Conservation (phyloP, 208 protist genomes). For the Trypanosoma cruzi region DNA sequence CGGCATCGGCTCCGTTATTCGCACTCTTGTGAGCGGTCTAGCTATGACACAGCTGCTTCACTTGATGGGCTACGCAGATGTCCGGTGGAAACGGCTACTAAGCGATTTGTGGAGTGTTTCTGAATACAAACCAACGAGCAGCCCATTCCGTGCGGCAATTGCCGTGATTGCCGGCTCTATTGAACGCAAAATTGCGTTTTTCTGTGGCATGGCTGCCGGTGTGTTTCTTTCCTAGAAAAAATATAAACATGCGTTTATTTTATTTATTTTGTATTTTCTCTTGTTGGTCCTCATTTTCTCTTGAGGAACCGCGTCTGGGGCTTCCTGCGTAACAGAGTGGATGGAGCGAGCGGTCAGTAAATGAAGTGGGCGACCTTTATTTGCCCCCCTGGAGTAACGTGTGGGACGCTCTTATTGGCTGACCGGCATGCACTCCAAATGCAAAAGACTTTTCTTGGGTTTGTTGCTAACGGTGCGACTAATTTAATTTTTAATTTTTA, state of each 20-base stretch:
- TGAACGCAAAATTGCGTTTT: slow-evolving; percentile 14
- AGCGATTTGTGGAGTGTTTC: slow-evolving; percentile 31
- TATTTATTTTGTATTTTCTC: slow-evolving; percentile 10
- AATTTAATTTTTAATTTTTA: not conserved
- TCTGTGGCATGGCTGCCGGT: slow-evolving; percentile 10
- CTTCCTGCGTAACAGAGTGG: not conserved
- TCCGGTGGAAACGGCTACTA: slow-evolving; percentile 53
- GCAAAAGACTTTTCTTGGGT: not conserved
- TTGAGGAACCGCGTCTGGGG: not conserved
- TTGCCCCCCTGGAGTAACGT: not conserved
- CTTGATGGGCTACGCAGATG: slow-evolving; percentile 58
- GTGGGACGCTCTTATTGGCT: not conserved
- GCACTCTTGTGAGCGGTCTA: slow-evolving; percentile 24
- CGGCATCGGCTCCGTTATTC: slow-evolving; percentile 7
- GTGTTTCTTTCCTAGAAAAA: slow-evolving; percentile 23
- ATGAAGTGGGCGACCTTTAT: not conserved
- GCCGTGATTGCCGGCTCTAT: not conserved
- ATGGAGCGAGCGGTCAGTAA: not conserved
- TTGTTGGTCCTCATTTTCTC: not conserved
- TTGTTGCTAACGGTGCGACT: not conserved
- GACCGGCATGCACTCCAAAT: not conserved
- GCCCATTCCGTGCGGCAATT: not conserved
- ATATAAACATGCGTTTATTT: not conserved
- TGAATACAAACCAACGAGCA: not conserved
- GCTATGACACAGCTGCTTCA: slow-evolving; percentile 46